A percentile compares a stretch with the other conserved stretches of the same genome.
These are phyloP conservation scores for Trichophyton schoenleinii DNA, from an alignment of 2,329 filamentous ascomycete genomes.

Conservation along the genomic window DNA sequence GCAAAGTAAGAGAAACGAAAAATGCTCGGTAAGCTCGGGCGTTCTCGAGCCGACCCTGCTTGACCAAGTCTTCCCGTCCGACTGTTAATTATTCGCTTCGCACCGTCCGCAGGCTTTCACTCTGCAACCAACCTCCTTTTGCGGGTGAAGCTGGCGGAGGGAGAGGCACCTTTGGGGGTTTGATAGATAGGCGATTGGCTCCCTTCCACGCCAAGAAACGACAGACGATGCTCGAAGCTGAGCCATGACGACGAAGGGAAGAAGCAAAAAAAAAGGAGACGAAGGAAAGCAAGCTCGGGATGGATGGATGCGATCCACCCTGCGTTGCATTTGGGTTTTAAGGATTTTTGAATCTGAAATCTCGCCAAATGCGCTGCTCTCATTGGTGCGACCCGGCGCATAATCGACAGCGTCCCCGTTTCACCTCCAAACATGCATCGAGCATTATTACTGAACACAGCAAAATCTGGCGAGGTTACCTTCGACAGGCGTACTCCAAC, in stretches of 20 bases:
- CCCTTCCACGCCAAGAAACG: not conserved
- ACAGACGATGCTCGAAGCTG: not conserved
- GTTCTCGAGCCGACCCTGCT: not conserved
- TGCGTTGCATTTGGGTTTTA: slow-evolving; percentile 9
- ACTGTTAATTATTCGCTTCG: not conserved
- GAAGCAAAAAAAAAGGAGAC: not conserved
- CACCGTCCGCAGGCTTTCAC: not conserved
- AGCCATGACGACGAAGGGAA: not conserved
- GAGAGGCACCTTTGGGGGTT: not conserved
- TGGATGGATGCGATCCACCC: slow-evolving; percentile 5
- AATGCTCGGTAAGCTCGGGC: not conserved
- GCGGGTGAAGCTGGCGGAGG: not conserved
- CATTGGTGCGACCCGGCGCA: slow-evolving; percentile 9
- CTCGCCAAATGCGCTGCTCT: slow-evolving; percentile 11
- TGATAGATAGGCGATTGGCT: slow-evolving; percentile 1
- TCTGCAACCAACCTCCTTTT: not conserved
- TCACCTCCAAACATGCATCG: slow-evolving; percentile 3
- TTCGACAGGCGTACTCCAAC: not conserved
- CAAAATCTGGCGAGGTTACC: slow-evolving; percentile 15
- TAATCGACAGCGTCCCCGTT: slow-evolving; percentile 2
- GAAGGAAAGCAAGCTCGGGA: not conserved
- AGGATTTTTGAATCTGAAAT: slow-evolving; percentile 7
- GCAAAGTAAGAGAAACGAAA: not conserved
- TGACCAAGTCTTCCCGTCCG: not conserved
- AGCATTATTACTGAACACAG: slow-evolving; percentile 15